Base-by-base conservation (phyloP, 179 eudicot species). In the Pouteria campechiana region DNA sequence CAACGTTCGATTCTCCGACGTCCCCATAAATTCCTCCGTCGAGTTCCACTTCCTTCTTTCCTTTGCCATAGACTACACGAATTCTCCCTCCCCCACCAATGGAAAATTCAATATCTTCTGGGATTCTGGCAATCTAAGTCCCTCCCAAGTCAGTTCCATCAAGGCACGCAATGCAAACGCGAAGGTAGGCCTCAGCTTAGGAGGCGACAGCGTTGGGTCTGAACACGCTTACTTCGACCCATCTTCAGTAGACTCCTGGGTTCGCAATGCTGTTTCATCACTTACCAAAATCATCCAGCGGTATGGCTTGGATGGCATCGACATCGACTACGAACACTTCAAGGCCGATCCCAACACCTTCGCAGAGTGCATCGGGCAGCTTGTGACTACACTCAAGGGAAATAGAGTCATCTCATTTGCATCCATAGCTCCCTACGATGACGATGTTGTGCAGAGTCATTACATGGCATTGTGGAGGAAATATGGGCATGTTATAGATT, bases 241-340 rank as follows among this genome's bases (percentile, higher is more conserved):
- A 4, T 35, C 10, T 0, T 61, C 76, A 1, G 17, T 77, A 1
- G 38, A 61, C 0, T 80, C 89, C 0, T 80, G 89, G 89, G 78
- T 80, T 29, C 37, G 52, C 7, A 80, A 80, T 18, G 84, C 84
- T 0, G 70, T 67, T 22, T 14, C 73, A 23, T 70, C 89, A 0
- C 49, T 80, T 16, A 61, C 55, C 0, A 28, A 18, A 0, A 59
- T 73, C 50, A 68, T 77, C 32, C 5, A 54, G 11, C 6, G 41
- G 5, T 64, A 61, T 23, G 0, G 64, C 8, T 40, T 80, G 2
- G 89, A 80, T 25, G 81, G 89, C 2, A 62, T 80, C 17, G 81
- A 80, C 44, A 65, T 77, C 32, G 89, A 80, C 15, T 80, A 76
- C 30, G 84, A 80, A 51, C 78, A 70, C 21, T 80, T 72, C 39